Evolutionary conservation across 371 early-diverging fungal species (phyloP).

Genomic region (Saksenaea vasiformis): DNA sequence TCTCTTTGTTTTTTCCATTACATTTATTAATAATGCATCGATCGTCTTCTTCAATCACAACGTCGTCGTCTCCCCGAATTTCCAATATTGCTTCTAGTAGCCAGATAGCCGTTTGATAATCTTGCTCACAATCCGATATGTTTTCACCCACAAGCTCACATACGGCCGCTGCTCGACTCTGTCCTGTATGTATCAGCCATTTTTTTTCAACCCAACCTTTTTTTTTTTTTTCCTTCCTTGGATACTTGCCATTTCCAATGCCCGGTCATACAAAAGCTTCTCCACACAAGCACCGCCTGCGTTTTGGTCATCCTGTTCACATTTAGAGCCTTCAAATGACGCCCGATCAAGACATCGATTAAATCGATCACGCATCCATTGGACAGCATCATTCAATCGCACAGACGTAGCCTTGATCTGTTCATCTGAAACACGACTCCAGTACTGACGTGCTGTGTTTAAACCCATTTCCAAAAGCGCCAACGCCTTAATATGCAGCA

Average conservation of each 20-base stretch:
- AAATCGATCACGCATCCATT: slow-evolving; percentile 87
- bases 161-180: slow-evolving; percentile 59
- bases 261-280: slow-evolving; percentile 71
- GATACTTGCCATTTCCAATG: slow-evolving; percentile 62
- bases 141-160: slow-evolving; percentile 57
- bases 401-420: slow-evolving; percentile 25
- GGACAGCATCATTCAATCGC: slow-evolving; percentile 66
- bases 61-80: slow-evolving; percentile 41
- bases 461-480: slow-evolving; percentile 76
- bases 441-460: slow-evolving; percentile 71
- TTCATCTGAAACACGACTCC: slow-evolving; percentile 51
- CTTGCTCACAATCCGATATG: slow-evolving; percentile 68
- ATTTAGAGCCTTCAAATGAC: slow-evolving; percentile 57
- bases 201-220: neutral
- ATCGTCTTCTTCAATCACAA: slow-evolving; percentile 60
- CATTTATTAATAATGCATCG: slow-evolving; percentile 58
- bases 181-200: neutral
- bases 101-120: slow-evolving; percentile 79
- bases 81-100: slow-evolving; percentile 78
- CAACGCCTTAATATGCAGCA: slow-evolving; percentile 75
- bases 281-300: slow-evolving; percentile 56
- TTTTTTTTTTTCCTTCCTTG: neutral
- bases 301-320: slow-evolving; percentile 39
- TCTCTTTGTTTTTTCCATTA: slow-evolving; percentile 33
- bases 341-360: slow-evolving; percentile 87